Evolutionary conservation across 805 yeast genomes (phyloP), one percentile per base, ranked within the genome.

Genomic region (Kodamaea jinghongensis): DNA sequence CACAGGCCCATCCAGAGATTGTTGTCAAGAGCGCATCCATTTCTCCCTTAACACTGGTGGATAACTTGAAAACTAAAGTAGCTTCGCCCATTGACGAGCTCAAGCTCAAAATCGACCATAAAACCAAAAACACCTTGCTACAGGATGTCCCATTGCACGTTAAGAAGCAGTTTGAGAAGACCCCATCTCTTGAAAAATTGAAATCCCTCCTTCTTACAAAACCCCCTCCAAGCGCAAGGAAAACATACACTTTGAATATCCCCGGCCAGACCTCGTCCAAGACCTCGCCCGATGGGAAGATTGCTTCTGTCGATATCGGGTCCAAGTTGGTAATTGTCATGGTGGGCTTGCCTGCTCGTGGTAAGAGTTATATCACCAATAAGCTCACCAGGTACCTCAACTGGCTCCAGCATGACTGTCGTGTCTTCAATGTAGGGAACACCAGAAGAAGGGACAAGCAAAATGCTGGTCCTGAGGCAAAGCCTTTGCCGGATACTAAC

Each of bases 291-390:
- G 91, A 86, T 56, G 87, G 87, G 3, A 67, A 70, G 23, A 78
- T 79, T 25, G 78, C 80, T 1, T 68, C 75, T 16, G 71, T 51
- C 49, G 96, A 88, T 54, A 81, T 85, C 4, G 91, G 88, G 1
- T 79, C 89, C 10, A 85, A 88, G 55, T 72, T 91, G 38, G 95
- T 91, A 11, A 87, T 91, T 43, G 95, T 93, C 13, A 91, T 91
- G 98, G 96, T 91, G 11, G 99, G 99, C 0, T 63, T 84, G 25
- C 98, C 98, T 0, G 97, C 97, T 0, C 71, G 97, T 39, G 99
- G 99, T 3, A 91, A 91, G 60, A 85, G 95, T 1, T 93, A 90
- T 58, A 80, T 91, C 46, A 88, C 97, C 38, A 91, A 89, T 61
- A 91, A 93, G 58, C 71, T 91, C 34, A 86, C 95, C 1, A 67